Conservation (phyloP, 2,329 filamentous ascomycete species). For the Colletotrichum aenigma region DNA sequence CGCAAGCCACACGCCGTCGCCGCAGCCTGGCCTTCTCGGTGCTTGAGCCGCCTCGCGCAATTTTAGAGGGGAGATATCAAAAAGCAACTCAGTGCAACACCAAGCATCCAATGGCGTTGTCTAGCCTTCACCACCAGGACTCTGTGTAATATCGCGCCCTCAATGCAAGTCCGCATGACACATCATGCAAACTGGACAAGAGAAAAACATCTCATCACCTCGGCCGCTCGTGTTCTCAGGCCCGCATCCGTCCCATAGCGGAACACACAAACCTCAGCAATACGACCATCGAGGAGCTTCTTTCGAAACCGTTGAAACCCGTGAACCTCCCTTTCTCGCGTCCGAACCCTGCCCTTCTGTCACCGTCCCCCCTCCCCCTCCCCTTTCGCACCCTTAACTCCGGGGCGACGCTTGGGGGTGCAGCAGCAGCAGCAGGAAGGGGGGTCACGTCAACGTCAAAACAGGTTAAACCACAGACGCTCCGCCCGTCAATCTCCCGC, state of each 20-base stretch:
- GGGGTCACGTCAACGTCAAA: background rate
- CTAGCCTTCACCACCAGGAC: background rate
- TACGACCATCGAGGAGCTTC: slow-evolving; percentile 7
- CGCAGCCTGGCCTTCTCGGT: background rate
- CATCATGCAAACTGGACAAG: background rate
- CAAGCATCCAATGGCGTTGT: background rate
- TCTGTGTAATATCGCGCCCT: background rate
- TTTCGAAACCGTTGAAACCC: slow-evolving; percentile 18
- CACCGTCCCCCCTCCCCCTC: background rate
- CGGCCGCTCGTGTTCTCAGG: background rate
- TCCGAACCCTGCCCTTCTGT: background rate
- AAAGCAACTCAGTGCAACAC: background rate
- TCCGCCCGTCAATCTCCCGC: slow-evolving; percentile 12
- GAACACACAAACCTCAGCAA: background rate
- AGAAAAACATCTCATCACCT: background rate
- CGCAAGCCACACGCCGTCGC: background rate
- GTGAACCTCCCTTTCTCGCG: background rate
- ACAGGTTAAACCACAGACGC: background rate
- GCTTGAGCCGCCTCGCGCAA: background rate
- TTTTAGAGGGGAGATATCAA: background rate
- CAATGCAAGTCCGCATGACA: background rate
- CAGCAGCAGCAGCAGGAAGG: background rate
- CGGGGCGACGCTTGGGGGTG: background rate
- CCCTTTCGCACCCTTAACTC: background rate
- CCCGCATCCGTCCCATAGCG: background rate